These are phyloP conservation scores for Boletus tomentosulus DNA, from an alignment of 768 basidiomycete species.

Conservation along the genomic window DNA sequence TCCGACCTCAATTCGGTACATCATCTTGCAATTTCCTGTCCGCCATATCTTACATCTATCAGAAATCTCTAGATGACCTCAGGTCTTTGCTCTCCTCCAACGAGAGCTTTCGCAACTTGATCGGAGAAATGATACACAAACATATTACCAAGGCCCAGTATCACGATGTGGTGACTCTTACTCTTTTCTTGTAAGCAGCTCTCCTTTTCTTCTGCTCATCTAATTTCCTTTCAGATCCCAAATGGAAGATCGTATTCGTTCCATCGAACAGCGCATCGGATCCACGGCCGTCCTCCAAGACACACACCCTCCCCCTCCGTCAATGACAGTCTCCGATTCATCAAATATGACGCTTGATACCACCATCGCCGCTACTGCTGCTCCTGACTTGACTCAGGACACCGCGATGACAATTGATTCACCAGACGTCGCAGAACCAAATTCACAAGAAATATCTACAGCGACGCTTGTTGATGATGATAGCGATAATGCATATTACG, in stretches of 20 bases:
- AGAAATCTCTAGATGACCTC: slow-evolving; percentile 31
- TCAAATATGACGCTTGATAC: slow-evolving; percentile 15
- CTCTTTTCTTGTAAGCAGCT: slow-evolving; percentile 37
- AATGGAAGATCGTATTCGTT: slow-evolving; percentile 35
- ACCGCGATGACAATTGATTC: slow-evolving; percentile 4
- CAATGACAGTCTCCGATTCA: slow-evolving; percentile 12
- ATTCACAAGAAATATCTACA: slow-evolving; percentile 18
- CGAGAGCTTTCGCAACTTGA: slow-evolving; percentile 9
- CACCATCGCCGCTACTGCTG: not conserved
- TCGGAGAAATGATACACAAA: slow-evolving; percentile 23
- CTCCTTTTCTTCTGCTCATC: not conserved
- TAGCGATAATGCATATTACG: slow-evolving; percentile 50
- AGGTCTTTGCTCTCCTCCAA: slow-evolving; percentile 21
- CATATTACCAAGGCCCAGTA: slow-evolving; percentile 19
- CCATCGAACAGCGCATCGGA: slow-evolving; percentile 35
- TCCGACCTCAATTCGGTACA: slow-evolving; percentile 19
- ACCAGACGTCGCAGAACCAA: slow-evolving; percentile 16
- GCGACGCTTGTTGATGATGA: slow-evolving; percentile 24
- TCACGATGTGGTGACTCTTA: slow-evolving; percentile 40
- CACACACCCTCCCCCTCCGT: slow-evolving; percentile 13
- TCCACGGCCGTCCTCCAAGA: slow-evolving; percentile 5
- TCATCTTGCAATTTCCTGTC: not conserved
- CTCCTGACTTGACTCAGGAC: slow-evolving; percentile 1
- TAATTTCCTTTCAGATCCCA: slow-evolving; percentile 28
- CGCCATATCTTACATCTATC: not conserved